These are phyloP conservation scores for Kodamaea derodonti DNA, from an alignment of 1,139 yeast species.

Conservation along the genomic window DNA sequence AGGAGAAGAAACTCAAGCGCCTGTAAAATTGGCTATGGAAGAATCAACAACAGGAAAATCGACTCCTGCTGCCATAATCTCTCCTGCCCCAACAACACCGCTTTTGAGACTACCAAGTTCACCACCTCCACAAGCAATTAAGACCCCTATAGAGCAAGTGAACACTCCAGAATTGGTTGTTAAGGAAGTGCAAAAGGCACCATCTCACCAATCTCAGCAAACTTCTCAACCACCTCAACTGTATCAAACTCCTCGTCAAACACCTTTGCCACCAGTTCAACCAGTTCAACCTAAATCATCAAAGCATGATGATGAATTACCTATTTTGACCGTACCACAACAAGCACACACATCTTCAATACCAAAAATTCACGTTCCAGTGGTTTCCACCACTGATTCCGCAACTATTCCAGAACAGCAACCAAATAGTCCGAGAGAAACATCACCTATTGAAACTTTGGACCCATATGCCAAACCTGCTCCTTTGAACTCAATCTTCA, in stretches of 20 bases:
- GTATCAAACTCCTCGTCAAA: not conserved
- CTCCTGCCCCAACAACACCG: not conserved
- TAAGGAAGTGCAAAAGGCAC: conserved; percentile 1
- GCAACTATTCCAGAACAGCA: conserved; percentile 31
- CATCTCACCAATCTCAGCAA: not conserved
- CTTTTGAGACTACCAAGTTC: not conserved
- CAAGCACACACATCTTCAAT: conserved; percentile 62
- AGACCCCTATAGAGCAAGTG: not conserved
- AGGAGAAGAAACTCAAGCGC: conserved; percentile 6
- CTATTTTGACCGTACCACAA: conserved; percentile 51
- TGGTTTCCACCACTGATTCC: conserved; percentile 10
- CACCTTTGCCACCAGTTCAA: conserved; percentile 3
- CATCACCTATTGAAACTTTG: conserved; percentile 25
- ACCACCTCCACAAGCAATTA: not conserved
- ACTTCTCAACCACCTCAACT: conserved; percentile 3
- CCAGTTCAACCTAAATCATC: conserved; percentile 1
- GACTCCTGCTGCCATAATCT: not conserved
- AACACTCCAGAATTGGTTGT: not conserved
- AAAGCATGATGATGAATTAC: conserved; percentile 14
- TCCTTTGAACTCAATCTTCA: conserved; percentile 32
- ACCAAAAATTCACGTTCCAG: conserved; percentile 15
- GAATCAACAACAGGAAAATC: conserved; percentile 3
- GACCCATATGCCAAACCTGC: conserved; percentile 25
- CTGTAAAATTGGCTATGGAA: conserved; percentile 3
- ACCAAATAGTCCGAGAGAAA: conserved; percentile 28